Percentiles rank a stretch among this genome's conserved stretches.
These are phyloP conservation scores for Penicillium brevicompactum DNA, from an alignment of 2,329 filamentous ascomycete species.

Conservation along the genomic window DNA sequence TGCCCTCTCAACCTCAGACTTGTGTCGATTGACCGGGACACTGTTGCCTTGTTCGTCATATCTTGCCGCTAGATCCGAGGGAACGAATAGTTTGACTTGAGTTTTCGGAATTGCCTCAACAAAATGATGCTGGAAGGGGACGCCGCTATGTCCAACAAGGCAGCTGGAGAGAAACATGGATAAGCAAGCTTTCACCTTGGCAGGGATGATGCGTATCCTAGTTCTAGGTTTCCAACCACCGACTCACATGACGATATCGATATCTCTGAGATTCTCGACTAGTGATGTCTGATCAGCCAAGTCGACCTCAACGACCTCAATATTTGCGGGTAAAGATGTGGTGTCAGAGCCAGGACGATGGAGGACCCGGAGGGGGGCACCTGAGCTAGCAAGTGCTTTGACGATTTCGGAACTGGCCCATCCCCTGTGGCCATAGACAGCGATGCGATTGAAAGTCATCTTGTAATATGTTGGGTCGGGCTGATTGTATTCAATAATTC, in stretches of 20 bases:
- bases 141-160: conserved; percentile 19
- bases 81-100: conserved; percentile 19
- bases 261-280: conserved; percentile 10
- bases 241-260: conserved; percentile 24
- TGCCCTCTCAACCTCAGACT: conserved; percentile 15
- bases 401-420: conserved; percentile 19
- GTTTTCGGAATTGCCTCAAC: conserved; percentile 21
- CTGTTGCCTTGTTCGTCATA: conserved; percentile 15
- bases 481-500: neutral
- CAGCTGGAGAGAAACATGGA: conserved; percentile 9
- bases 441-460: conserved; percentile 25
- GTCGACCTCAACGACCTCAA: conserved; percentile 14
- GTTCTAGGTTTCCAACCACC: neutral
- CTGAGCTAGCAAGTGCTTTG: conserved; percentile 13
- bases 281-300: conserved; percentile 14
- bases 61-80: conserved; percentile 16
- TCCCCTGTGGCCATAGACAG: conserved; percentile 22
- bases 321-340: conserved; percentile 5
- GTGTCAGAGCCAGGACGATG: conserved; percentile 18
- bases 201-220: neutral
- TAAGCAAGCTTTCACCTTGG: neutral
- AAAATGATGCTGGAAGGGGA: conserved; percentile 11
- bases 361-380: conserved; percentile 16
- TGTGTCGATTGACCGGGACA: conserved; percentile 9
- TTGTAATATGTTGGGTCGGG: conserved; percentile 31